These are phyloP conservation scores for Asterionellopsis glacialis DNA, from an alignment of 108 stramenopile species.

Conservation along the genomic window DNA sequence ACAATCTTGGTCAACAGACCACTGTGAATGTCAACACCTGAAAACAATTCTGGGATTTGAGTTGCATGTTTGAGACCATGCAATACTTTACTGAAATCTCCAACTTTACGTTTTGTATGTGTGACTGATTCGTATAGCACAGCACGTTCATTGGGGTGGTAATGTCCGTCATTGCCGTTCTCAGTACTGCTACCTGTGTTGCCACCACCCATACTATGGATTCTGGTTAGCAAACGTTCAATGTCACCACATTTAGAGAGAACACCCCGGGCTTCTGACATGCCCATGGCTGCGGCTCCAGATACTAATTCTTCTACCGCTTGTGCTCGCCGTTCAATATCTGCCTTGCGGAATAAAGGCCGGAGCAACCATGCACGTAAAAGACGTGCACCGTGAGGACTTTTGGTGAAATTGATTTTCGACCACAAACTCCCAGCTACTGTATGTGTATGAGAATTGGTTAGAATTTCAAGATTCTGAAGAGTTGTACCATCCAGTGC, in stretches of 20 bases:
- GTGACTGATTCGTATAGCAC: slow-evolving; percentile 90
- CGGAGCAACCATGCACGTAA: slow-evolving; percentile 94
- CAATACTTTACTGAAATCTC: slow-evolving; percentile 77
- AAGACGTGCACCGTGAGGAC: slow-evolving; percentile 90
- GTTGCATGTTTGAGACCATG: slow-evolving; percentile 62
- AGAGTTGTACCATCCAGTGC: slow-evolving; percentile 94
- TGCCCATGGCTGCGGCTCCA: slow-evolving; percentile 64
- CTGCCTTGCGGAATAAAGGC: slow-evolving; percentile 81
- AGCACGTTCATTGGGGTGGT: slow-evolving; percentile 93
- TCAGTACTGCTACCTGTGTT: slow-evolving; percentile 8
- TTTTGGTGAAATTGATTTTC: slow-evolving; percentile 86
- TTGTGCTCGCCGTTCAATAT: slow-evolving; percentile 91
- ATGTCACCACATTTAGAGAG: slow-evolving; percentile 87
- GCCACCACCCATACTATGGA: slow-evolving; percentile 86
- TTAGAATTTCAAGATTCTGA: slow-evolving; percentile 93
- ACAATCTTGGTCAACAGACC: slow-evolving; percentile 74
- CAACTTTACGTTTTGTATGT: slow-evolving; percentile 93
- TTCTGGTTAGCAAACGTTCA: slow-evolving; percentile 88
- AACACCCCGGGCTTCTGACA: slow-evolving; percentile 61
- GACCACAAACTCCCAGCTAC: slow-evolving; percentile 85
- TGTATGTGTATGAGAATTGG: slow-evolving; percentile 65
- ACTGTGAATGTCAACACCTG: slow-evolving; percentile 54
- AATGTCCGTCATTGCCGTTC: slow-evolving; percentile 10
- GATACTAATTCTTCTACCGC: slow-evolving; percentile 89
- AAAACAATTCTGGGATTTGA: slow-evolving; percentile 78